A percentile compares a stretch with the other conserved stretches of the same genome.
Evolutionary conservation across 441 rosid genomes (phyloP).

Genomic region (Euphorbia schlechtendalii): DNA sequence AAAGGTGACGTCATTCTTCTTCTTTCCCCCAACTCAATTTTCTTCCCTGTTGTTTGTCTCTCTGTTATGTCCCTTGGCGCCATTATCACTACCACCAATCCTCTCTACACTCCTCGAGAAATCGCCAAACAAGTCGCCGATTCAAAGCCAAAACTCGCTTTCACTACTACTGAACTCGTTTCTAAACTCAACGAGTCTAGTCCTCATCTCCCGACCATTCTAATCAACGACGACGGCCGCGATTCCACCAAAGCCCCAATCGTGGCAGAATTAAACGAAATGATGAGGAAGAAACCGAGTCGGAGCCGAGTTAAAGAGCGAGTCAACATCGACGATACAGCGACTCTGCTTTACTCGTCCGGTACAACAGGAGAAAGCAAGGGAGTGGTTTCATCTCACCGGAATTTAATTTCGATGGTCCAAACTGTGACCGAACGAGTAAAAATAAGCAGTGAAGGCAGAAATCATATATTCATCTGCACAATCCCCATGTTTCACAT

Average conservation of each 20-base stretch:
- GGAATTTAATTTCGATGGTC: conserved; percentile 77
- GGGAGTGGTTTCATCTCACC: conserved; percentile 83
- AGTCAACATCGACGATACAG: conserved; percentile 68
- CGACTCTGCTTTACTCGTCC: conserved; percentile 87
- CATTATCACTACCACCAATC: conserved; percentile 80
- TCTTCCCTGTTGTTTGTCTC: conserved; percentile 68
- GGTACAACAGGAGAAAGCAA: conserved; percentile 92
- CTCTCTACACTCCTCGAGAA: conserved; percentile 65
- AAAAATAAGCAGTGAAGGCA: too few species aligned
- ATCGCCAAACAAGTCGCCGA: conserved; percentile 57
- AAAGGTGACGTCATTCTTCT: conserved; percentile 75
- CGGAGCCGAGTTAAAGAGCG: conserved; percentile 47
- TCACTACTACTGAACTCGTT: conserved; percentile 42
- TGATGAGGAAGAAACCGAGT: conserved; percentile 44
- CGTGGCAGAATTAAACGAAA: conserved; percentile 35
- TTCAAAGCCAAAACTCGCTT: conserved; percentile 52
- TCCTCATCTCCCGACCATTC: conserved; percentile 36
- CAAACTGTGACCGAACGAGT: conserved; percentile 45
- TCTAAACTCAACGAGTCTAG: conserved; percentile 38
- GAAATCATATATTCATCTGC: conserved; percentile 51
- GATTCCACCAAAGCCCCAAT: conserved; percentile 18
- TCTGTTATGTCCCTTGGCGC: conserved; percentile 89
- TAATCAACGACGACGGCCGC: conserved; percentile 38
- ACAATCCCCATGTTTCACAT: conserved; percentile 96
- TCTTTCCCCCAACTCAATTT: conserved; percentile 80